These are phyloP conservation scores for Neolentinus lepideus DNA, from an alignment of 1,284 basidiomycete genomes.

Conservation along the genomic window DNA sequence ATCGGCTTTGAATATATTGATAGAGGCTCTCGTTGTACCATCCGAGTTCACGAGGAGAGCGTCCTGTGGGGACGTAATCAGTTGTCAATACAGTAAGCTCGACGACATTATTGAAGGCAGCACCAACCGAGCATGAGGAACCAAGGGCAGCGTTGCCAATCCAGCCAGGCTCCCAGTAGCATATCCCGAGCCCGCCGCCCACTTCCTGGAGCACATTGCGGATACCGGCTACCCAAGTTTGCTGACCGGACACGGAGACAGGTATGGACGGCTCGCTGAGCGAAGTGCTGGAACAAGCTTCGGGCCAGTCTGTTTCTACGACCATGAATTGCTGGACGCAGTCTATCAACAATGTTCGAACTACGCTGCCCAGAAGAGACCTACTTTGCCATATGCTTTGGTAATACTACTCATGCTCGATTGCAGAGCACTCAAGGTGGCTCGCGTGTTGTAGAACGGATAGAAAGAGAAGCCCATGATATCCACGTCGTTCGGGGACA, in stretches of 20 bases:
- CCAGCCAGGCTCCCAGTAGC: constrained; percentile 63
- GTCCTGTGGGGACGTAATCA: background rate
- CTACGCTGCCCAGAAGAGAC: constrained; percentile 1
- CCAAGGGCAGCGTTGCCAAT: constrained; percentile 51
- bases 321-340: constrained; percentile 40
- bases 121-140: constrained; percentile 36
- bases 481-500: constrained; percentile 44
- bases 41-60: background rate
- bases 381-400: constrained; percentile 41
- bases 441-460: constrained; percentile 54
- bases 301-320: constrained; percentile 63
- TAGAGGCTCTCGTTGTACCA: background rate
- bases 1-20: background rate
- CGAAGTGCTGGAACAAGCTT: constrained; percentile 35
- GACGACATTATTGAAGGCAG: background rate
- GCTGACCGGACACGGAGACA: constrained; percentile 45
- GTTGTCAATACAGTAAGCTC: background rate
- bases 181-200: constrained; percentile 21
- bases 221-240: constrained; percentile 46
- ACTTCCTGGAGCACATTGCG: constrained; percentile 31
- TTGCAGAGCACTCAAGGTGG: constrained; percentile 41
- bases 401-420: constrained; percentile 44
- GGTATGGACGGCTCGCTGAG: constrained; percentile 43
- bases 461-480: constrained; percentile 61
- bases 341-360: background rate